phyloP scores from a whole-genome alignment of 345 rosid species.

The Brassica carinata region DNA sequence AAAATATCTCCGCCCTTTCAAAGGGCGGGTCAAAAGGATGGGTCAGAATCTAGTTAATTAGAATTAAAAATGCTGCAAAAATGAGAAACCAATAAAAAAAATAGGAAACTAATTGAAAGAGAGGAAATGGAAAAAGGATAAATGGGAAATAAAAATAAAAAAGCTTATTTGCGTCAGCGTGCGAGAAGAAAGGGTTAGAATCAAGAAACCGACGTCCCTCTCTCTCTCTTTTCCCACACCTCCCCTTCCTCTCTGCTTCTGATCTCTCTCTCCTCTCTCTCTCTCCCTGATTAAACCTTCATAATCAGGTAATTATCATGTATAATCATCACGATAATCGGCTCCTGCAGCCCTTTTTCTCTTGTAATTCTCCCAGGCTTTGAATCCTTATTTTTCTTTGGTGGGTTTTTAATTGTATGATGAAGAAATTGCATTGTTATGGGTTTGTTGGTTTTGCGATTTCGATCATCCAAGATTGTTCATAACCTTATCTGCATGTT shows the following conservation, averaged over 20 bases:
- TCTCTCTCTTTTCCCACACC: conserved; percentile 4
- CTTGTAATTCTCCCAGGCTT: neutral
- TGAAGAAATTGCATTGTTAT: conserved; percentile 35
- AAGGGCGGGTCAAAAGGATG: no score
- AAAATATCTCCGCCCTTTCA: no score
- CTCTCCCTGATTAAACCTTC: conserved; percentile 41
- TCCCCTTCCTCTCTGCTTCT: conserved; percentile 21
- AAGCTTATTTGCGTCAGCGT: conserved; percentile 11
- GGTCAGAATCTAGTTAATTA: neutral
- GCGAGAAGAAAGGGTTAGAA: conserved; percentile 27
- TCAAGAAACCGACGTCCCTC: conserved; percentile 45
- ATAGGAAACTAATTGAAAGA: conserved; percentile 10
- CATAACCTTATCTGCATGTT: neutral
- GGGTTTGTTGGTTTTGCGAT: conserved; percentile 15
- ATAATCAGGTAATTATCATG: conserved; percentile 37
- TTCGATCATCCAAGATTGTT: conserved; percentile 12
- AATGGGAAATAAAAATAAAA: conserved; percentile 28
- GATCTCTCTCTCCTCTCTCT: conserved; percentile 31
- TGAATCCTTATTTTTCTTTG: conserved; percentile 1
- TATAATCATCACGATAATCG: conserved; percentile 18
- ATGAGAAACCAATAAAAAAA: conserved; percentile 19
- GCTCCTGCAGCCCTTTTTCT: neutral
- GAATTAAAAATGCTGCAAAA: neutral
- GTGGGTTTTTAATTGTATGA: conserved; percentile 10
- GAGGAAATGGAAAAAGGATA: conserved; percentile 19